Percentiles rank a stretch among this genome's conserved stretches.
These are phyloP conservation scores for Quercus lobata DNA, from an alignment of 331 rosid species.

Conservation along the genomic window DNA sequence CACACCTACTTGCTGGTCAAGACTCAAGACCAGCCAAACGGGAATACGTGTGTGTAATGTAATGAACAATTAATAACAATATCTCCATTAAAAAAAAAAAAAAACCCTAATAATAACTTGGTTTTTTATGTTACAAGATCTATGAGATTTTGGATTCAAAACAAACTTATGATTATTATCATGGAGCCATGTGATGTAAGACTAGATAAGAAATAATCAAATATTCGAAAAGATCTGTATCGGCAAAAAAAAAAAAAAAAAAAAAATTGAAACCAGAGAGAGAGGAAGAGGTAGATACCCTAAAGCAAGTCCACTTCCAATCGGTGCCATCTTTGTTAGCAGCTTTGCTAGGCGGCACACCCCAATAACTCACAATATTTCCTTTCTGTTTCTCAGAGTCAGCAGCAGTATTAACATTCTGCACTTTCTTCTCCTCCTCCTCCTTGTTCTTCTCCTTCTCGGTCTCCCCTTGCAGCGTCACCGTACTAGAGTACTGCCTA, in stretches of 20 bases:
- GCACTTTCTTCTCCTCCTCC: constrained; percentile 1
- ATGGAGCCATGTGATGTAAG: no score
- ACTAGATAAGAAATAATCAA: no score
- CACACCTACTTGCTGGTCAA: no score
- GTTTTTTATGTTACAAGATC: no score
- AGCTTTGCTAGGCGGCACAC: constrained; percentile 35
- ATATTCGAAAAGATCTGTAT: not conserved
- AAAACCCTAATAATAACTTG: no score
- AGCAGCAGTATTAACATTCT: no score
- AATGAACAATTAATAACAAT: no score
- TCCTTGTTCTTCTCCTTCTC: constrained; percentile 18
- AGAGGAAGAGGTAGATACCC: constrained; percentile 27
- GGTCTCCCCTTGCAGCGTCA: not conserved
- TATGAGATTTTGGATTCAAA: no score
- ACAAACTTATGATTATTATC: accelerated
- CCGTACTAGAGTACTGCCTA: not conserved
- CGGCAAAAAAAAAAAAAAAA: not conserved
- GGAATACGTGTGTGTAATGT: no score
- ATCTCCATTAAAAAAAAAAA: no score
- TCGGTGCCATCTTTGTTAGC: constrained; percentile 62
- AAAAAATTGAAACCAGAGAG: not conserved
- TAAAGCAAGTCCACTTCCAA: constrained; percentile 86
- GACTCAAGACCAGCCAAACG: no score
- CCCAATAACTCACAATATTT: constrained; percentile 63
- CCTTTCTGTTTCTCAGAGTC: constrained; percentile 16